Conservation (phyloP, 306 rosid species). For the Cicer cuneatum region DNA sequence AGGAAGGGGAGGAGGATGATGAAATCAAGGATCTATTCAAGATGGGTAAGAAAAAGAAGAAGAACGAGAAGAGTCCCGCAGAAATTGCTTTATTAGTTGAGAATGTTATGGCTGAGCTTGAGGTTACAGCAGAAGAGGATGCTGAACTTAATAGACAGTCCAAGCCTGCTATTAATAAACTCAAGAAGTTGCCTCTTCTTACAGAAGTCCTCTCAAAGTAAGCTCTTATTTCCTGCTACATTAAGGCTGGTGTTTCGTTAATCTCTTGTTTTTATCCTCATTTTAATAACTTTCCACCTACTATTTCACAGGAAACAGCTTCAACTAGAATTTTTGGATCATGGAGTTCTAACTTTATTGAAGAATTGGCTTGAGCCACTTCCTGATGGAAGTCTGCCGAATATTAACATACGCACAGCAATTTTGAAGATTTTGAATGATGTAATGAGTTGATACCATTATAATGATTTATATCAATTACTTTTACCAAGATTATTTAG, state of each 20-base stretch:
- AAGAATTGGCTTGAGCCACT: slow-evolving; percentile 98
- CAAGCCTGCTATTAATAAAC: slow-evolving; percentile 90
- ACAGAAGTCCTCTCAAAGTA: slow-evolving; percentile 94
- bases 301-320: slow-evolving; percentile 77
- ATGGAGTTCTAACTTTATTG: slow-evolving; percentile 79
- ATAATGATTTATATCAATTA: slow-evolving; percentile 27
- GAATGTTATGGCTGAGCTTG: slow-evolving; percentile 97
- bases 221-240: slow-evolving; percentile 39
- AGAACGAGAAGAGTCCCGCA: slow-evolving; percentile 87
- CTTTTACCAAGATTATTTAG: slow-evolving; percentile 2
- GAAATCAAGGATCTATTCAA: slow-evolving; percentile 80
- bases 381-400: slow-evolving; percentile 95
- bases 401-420: slow-evolving; percentile 82
- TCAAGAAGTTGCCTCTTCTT: slow-evolving; percentile 84
- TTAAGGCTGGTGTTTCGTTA: slow-evolving; percentile 10
- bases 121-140: slow-evolving; percentile 96
- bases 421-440: slow-evolving; percentile 86
- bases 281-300: slow-evolving; percentile 1
- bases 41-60: slow-evolving; percentile 83
- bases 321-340: slow-evolving; percentile 89
- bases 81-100: slow-evolving; percentile 90
- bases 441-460: slow-evolving; percentile 53
- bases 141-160: slow-evolving; percentile 84
- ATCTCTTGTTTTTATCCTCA: neutral
- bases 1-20: slow-evolving; percentile 87